Base-by-base conservation (phyloP, 164 flowering plant species). In the Berberis vulgaris region DNA sequence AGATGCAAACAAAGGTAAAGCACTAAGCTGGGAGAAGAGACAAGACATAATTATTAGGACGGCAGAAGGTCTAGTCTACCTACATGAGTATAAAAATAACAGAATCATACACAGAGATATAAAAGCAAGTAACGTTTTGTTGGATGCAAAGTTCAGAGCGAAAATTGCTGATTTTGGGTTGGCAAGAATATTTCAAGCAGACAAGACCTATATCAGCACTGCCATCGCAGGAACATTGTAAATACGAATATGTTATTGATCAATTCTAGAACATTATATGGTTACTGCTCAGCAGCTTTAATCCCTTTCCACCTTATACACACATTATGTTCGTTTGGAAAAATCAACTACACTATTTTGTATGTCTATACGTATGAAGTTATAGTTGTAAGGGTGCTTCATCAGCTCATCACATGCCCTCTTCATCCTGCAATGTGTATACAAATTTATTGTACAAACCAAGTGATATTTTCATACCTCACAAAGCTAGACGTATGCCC, bases 141-240 rank as follows among this genome's bases (percentile, higher is more conserved):
- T 85, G 57, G 88, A 85, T 75, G 49, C 70, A 42, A 82, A 70
- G 65, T 65, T 68, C 63, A 67, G 59, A 40, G 81, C 89, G 3
- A 85, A 85, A 67, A 83, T 87, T 39, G 82, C 95, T 45, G 95
- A 88, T 76, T 88, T 88, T 71, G 95, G 89, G 2, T 72, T 88
- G 6, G 95, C 91, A 5, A 79, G 83, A 68, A 82, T 74, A 55
- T 89, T 89, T 69, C 79, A 89, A 76, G 98, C 81, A 65, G 90
- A 93, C 69, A 81, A 84, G 75, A 88, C 96, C 73, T 96, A 89
- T 79, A 90, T 88, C 61, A 93, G 88, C 77, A 93, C 98, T 2
- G 97, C 86, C 65, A 83, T 89, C 66, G 97, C 98, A 6, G 98
- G 94, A 75, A 93, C 97, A 57, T 64, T 89, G 97, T 93, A 66